Percentiles rank a stretch among this genome's conserved stretches.
phyloP scores from a whole-genome alignment of 163 green algal genomes.

The Trebouxia gelatinosa region DNA sequence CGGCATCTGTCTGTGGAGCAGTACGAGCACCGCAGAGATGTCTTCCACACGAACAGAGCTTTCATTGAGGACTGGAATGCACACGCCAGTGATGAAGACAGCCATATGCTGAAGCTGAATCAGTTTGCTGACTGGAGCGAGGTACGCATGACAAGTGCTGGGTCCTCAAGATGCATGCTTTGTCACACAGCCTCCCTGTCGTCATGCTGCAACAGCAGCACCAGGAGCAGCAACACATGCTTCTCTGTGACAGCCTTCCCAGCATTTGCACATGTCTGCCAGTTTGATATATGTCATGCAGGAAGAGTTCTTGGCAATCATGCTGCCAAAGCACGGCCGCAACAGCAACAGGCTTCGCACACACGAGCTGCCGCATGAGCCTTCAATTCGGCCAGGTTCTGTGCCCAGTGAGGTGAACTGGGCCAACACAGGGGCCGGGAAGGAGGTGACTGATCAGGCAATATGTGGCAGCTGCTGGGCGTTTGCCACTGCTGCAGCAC shows the following conservation, averaged over 20 bases:
- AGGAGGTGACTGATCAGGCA: slow-evolving; percentile 63
- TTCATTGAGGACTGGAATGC: slow-evolving; percentile 43
- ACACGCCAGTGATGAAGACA: background rate
- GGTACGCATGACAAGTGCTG: slow-evolving; percentile 16
- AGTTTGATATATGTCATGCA: no score
- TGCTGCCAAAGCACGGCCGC: slow-evolving; percentile 34
- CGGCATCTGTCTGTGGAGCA: slow-evolving; percentile 33
- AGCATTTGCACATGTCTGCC: no score
- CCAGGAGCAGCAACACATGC: no score
- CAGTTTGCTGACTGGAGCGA: slow-evolving; percentile 63
- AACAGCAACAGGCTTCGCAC: background rate
- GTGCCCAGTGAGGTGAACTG: slow-evolving; percentile 66
- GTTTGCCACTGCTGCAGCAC: slow-evolving; percentile 15
- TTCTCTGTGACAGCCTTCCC: no score
- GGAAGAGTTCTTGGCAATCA: slow-evolving; percentile 46
- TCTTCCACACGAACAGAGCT: slow-evolving; percentile 33
- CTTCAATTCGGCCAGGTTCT: background rate
- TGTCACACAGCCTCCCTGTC: no score
- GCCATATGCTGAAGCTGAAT: slow-evolving; percentile 48
- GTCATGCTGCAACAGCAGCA: no score
- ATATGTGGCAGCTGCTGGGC: slow-evolving; percentile 64
- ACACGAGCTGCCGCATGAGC: slow-evolving; percentile 38
- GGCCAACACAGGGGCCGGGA: slow-evolving; percentile 60
- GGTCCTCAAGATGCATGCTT: no score
- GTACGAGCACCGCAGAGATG: slow-evolving; percentile 29